Conservation (phyloP, 1,139 yeast species). For the Geotrichum candidum region DNA sequence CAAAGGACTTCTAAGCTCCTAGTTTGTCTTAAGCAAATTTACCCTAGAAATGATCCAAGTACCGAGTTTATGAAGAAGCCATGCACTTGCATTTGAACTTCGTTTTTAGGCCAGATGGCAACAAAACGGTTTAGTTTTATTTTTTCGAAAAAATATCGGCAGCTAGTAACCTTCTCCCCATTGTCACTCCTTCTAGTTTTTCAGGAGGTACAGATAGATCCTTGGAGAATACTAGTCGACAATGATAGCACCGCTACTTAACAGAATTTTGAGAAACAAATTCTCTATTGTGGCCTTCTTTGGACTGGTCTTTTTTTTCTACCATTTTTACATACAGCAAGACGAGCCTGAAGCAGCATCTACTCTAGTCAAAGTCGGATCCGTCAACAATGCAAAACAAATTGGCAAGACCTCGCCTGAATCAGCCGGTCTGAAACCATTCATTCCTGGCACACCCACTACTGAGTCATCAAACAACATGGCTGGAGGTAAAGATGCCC, state of each 20-base stretch:
- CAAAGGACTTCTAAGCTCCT: too few species aligned
- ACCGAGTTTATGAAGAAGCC: too few species aligned
- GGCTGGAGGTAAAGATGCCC: background rate
- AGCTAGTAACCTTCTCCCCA: background rate
- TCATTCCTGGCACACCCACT: background rate
- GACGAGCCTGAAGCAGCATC: background rate
- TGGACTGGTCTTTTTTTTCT: background rate
- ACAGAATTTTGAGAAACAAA: background rate
- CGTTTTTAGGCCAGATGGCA: background rate
- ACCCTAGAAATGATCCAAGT: too few species aligned
- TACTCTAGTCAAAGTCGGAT: background rate
- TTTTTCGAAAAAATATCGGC: background rate
- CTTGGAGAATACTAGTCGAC: background rate
- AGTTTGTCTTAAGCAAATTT: too few species aligned
- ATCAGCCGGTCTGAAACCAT: background rate
- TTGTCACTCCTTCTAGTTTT: background rate
- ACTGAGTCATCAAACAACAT: background rate
- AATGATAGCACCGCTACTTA: constrained; percentile 1
- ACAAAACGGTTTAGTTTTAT: background rate
- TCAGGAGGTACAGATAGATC: background rate
- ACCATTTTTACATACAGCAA: background rate
- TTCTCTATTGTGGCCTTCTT: background rate
- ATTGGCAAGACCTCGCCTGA: constrained; percentile 3
- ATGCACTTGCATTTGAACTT: background rate
- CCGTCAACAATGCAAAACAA: background rate